phyloP scores from a whole-genome alignment of 306 rosid genomes.

The Malus orientalis region DNA sequence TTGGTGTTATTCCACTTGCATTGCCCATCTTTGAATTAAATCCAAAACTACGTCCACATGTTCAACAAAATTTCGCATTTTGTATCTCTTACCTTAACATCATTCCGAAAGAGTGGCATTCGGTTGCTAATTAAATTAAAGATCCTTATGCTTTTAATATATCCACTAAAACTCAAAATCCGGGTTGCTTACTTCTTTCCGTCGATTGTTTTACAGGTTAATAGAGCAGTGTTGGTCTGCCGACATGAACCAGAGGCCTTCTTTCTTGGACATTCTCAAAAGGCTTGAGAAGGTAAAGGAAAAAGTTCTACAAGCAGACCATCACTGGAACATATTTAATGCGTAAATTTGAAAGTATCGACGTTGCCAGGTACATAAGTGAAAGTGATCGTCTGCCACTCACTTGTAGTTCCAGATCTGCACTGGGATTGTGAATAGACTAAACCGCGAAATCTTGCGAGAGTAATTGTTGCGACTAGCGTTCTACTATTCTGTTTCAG shows the following conservation, averaged over 20 bases:
- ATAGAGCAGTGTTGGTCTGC: constrained; percentile 68
- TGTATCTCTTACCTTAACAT: background rate
- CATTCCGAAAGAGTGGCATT: background rate
- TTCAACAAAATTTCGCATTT: too few species aligned
- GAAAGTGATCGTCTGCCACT: constrained; percentile 8
- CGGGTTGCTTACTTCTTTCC: background rate
- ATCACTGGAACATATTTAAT: constrained; percentile 63
- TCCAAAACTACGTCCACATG: background rate
- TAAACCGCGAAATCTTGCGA: constrained; percentile 11
- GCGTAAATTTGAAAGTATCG: constrained; percentile 22
- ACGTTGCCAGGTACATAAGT: constrained; percentile 11
- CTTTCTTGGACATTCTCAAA: constrained; percentile 78
- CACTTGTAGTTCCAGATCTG: constrained; percentile 7
- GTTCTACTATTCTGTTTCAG: constrained; percentile 15
- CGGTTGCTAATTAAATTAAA: background rate
- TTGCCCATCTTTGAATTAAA: background rate
- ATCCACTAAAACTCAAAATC: background rate
- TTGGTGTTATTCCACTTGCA: background rate
- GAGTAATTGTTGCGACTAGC: constrained; percentile 6
- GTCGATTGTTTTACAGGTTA: constrained; percentile 38
- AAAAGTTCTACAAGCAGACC: constrained; percentile 47
- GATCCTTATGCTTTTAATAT: background rate
- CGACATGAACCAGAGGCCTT: constrained; percentile 68
- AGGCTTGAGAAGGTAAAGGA: constrained; percentile 73
- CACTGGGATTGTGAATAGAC: constrained; percentile 31